Conservation (phyloP, 2,329 filamentous ascomycete species). For the Colletotrichum cuscutae region DNA sequence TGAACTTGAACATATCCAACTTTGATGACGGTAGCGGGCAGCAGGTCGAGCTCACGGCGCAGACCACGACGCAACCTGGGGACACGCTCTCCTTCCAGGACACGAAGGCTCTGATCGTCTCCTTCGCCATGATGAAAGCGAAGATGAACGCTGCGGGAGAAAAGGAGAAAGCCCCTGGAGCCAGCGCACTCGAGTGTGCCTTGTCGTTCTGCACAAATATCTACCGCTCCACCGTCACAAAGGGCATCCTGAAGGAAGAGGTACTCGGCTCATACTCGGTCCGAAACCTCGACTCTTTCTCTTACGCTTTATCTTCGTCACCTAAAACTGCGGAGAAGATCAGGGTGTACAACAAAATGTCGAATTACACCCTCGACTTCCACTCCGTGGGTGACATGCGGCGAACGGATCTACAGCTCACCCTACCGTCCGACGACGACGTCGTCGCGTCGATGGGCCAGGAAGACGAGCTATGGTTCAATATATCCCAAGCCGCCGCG, state of each 20-base stretch:
- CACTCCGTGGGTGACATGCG: neutral
- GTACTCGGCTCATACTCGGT: no score
- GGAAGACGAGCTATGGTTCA: neutral
- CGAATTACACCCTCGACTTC: neutral
- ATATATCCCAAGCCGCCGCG: neutral
- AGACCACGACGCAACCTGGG: neutral
- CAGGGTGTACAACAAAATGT: neutral
- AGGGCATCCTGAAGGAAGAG: neutral
- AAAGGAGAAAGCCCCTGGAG: neutral
- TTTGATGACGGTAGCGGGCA: neutral
- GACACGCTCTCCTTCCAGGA: neutral
- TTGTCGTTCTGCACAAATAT: conserved; percentile 2
- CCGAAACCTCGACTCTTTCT: no score
- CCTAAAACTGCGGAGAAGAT: no score
- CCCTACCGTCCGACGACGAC: neutral
- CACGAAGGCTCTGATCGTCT: neutral
- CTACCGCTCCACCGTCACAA: neutral
- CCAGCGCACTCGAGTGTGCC: neutral
- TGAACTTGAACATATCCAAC: neutral
- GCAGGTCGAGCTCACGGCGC: neutral
- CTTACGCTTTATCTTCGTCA: no score
- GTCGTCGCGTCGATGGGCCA: neutral
- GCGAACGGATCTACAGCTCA: neutral
- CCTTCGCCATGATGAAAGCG: no score
- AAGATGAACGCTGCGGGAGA: neutral